Evolutionary conservation across 2,329 filamentous ascomycete species (phyloP), one percentile per base, ranked within the genome.

Genomic region (Diaporthe sp.): DNA sequence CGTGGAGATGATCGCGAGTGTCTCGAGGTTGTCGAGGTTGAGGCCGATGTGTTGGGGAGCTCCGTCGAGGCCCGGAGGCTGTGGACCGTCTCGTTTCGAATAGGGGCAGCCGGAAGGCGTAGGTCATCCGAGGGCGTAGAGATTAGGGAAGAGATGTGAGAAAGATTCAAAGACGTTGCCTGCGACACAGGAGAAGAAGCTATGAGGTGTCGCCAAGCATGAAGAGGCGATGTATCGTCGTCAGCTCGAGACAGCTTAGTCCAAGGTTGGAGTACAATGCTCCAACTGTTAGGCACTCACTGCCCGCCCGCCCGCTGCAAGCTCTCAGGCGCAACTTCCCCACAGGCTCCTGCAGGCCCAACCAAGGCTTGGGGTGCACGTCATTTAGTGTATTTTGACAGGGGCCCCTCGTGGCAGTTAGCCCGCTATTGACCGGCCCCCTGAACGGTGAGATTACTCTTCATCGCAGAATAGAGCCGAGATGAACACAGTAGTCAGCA

Each of bases 371-470:
- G 52, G 9, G 28, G 8, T 42, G 25, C 52, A 38, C 35, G 42
- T 57, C 55, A 67, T 61, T 50, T 19, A 25, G 13, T 22, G n/a
- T 30, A 42, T n/a, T 8, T 42, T 10, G 42, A 72, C 69, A 4
- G 28, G 66, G 68, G 52, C 28, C 38, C 30, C 58, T 42, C 38
- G 54, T 71, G 68, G 28, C 33, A n/a, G 3, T 60, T 40, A 60
- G 40, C 17, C n/a, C 12, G 54, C 57, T 7, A 22, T 57, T 60
- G 68, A 71, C 68, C 25, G 40, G 57, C 54, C 70, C 35, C 70
- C 70, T 72, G 70, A 61, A 47, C 22, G 58, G 71, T 67, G 71
- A 73, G 40, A 68, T 73, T 66, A 73, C 50, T 45, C 50, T 25
- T 22, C 9, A 33, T 69, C 40, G 54, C 71, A 25, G 15, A 58